A percentile compares a stretch with the other conserved stretches of the same genome.
These are phyloP conservation scores for Entophlyctis luteolus DNA, from an alignment of 192 early-diverging fungal species.

Conservation along the genomic window DNA sequence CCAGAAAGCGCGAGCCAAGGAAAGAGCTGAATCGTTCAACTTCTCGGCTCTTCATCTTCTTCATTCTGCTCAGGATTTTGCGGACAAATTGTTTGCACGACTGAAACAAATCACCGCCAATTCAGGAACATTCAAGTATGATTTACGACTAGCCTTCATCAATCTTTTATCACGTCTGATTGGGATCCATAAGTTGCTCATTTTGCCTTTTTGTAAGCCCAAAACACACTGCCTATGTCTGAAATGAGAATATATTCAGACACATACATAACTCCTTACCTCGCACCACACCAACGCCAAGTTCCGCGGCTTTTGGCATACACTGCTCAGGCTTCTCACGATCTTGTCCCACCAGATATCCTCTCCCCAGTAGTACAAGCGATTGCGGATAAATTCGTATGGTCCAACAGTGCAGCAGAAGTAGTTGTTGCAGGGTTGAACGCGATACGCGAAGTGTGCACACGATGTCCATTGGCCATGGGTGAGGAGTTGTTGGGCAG, in stretches of 20 bases:
- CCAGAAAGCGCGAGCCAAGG: constrained; percentile 60
- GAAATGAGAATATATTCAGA: not conserved
- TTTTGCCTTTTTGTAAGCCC: constrained; percentile 88
- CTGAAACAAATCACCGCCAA: constrained; percentile 63
- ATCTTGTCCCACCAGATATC: constrained; percentile 90
- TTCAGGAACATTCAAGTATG: constrained; percentile 70
- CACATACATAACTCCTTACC: constrained; percentile 71
- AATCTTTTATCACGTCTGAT: constrained; percentile 94
- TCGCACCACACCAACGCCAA: constrained; percentile 93
- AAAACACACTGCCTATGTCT: not conserved
- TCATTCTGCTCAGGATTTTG: constrained; percentile 96
- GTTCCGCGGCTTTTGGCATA: constrained; percentile 90
- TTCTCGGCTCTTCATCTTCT: constrained; percentile 92
- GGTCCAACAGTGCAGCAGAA: constrained; percentile 83
- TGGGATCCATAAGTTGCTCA: constrained; percentile 88
- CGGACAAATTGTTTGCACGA: constrained; percentile 89
- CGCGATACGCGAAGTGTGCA: constrained; percentile 74
- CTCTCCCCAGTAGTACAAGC: constrained; percentile 82
- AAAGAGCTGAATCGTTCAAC: constrained; percentile 70
- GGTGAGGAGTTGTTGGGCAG: constrained; percentile 73
- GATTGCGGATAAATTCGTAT: constrained; percentile 95
- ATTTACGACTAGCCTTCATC: constrained; percentile 84
- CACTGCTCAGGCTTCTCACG: constrained; percentile 86
- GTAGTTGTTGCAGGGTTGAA: constrained; percentile 90
- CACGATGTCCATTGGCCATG: constrained; percentile 88